Evolutionary conservation across 2,329 filamentous ascomycete species (phyloP), one percentile per base, ranked within the genome.

Genomic region (Zymoseptoria tritici): DNA sequence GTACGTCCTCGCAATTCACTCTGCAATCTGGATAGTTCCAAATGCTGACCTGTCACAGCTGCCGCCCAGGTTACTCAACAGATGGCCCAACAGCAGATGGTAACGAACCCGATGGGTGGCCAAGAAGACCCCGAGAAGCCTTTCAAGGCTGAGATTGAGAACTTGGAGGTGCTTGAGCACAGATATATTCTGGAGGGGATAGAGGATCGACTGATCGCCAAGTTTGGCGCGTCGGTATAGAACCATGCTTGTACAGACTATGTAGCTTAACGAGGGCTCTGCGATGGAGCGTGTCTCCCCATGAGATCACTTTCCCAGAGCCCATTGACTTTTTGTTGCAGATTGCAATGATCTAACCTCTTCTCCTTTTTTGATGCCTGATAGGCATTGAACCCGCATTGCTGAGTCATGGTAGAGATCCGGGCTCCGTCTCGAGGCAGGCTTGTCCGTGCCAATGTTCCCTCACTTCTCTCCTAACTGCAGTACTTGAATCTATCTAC

Each of bases 111-210:
- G 1, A 96, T 96, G 75, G 91, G 90, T 29, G 92, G 94, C 0
- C 92, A 93, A 22, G 88, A 94, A 70, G 95, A 99, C 72, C 91
- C 92, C 0, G 89, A 97, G 77, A 99, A 99, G 81, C 84, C 96
- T 74, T 99, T 97, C 77, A 81, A 88, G 73, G 90, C 81, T 53
- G 94, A 99, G 78, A 90, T 90, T 2, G 94, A 99, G 81, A 99
- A 99, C 75, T 76, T 99, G 63, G 92, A 95, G 68, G 94, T 99
- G 22, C 83, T 96, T 70, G 92, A 96, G 74, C 93, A 97, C 75
- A 89, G 91, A 73, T 97, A 90, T 70, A 90, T 97, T 64, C 78
- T 97, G 60, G 90, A 96, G 68, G 88, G 88, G 19, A 87, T 97
- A 60, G 92, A 97, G 78, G 84, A 91, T 71, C 85, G 94, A 72